Percentiles rank a stretch among this genome's conserved stretches.
phyloP scores from a whole-genome alignment of 2,329 filamentous ascomycete genomes.

The Cercospora nicotianae region DNA sequence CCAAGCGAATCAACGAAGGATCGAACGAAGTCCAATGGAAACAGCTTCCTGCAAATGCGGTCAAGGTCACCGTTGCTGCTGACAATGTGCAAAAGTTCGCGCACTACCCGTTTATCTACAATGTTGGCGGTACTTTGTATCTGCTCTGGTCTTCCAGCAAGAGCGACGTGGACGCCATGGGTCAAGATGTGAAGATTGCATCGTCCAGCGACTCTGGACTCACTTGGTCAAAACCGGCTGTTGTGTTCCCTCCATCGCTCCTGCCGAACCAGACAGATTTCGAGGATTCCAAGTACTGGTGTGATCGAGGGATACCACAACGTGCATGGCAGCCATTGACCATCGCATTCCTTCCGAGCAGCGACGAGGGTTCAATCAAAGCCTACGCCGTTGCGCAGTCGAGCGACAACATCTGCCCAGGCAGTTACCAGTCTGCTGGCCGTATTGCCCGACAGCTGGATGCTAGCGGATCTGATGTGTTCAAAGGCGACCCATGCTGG shows the following conservation, averaged over 20 bases:
- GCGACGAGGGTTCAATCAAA: conserved; percentile 12
- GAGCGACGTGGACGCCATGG: conserved; percentile 16
- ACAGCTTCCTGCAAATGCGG: conserved; percentile 10
- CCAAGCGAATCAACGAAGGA: not conserved
- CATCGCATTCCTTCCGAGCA: conserved; percentile 10
- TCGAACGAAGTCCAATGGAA: conserved; percentile 10
- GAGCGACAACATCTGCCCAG: conserved; percentile 20
- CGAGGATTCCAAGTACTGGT: conserved; percentile 14
- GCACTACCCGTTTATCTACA: conserved; percentile 17
- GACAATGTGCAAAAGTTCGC: conserved; percentile 12
- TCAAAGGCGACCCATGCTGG: conserved; percentile 20
- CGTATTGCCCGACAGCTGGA: conserved; percentile 16
- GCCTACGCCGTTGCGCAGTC: conserved; percentile 18
- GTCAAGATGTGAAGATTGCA: conserved; percentile 15
- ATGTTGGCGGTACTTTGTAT: conserved; percentile 17
- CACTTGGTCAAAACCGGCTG: conserved; percentile 13
- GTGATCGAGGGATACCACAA: conserved; percentile 12
- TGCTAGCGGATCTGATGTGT: conserved; percentile 4
- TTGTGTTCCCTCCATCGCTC: conserved; percentile 15
- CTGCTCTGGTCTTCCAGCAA: conserved; percentile 16
- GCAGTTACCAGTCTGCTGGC: conserved; percentile 14
- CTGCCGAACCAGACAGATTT: conserved; percentile 16
- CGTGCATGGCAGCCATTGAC: conserved; percentile 20
- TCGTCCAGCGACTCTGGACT: conserved; percentile 11
- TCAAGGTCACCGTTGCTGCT: conserved; percentile 11